These are phyloP conservation scores for Fraxinus floribunda DNA, from an alignment of 305 asterid species.

Conservation along the genomic window DNA sequence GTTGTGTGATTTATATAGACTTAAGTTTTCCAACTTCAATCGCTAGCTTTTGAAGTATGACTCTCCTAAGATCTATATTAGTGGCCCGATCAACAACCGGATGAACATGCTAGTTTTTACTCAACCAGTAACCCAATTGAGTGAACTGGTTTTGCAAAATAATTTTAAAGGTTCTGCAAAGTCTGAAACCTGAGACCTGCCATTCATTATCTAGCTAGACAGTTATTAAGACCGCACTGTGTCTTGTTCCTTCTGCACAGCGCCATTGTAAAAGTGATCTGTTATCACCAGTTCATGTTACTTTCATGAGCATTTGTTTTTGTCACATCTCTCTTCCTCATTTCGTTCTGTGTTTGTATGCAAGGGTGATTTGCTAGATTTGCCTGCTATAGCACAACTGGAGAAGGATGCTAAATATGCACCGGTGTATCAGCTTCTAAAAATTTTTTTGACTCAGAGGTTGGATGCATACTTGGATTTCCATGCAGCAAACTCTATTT, in stretches of 20 bases:
- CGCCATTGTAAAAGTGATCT: neutral
- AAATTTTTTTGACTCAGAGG: constrained; percentile 75
- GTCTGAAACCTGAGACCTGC: neutral
- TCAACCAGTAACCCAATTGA: neutral
- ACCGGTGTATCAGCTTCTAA: constrained; percentile 63
- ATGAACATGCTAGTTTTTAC: neutral
- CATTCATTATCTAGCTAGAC: neutral
- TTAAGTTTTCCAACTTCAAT: no score
- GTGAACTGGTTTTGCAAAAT: neutral
- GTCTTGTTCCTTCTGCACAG: neutral
- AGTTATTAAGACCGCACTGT: neutral
- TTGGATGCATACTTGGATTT: constrained; percentile 75
- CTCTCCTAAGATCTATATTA: no score
- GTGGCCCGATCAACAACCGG: neutral
- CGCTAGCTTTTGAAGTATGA: no score
- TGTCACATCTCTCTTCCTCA: neutral
- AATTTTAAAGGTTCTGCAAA: neutral
- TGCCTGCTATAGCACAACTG: constrained; percentile 83
- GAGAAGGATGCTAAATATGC: constrained; percentile 72
- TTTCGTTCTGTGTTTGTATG: constrained; percentile 9
- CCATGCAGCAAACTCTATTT: constrained; percentile 57
- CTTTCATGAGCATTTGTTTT: neutral
- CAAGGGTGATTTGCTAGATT: constrained; percentile 78
- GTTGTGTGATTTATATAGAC: no score
- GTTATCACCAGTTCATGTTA: neutral